Conservation (phyloP, 1,139 yeast species). For the Debaryomyces sp. region DNA sequence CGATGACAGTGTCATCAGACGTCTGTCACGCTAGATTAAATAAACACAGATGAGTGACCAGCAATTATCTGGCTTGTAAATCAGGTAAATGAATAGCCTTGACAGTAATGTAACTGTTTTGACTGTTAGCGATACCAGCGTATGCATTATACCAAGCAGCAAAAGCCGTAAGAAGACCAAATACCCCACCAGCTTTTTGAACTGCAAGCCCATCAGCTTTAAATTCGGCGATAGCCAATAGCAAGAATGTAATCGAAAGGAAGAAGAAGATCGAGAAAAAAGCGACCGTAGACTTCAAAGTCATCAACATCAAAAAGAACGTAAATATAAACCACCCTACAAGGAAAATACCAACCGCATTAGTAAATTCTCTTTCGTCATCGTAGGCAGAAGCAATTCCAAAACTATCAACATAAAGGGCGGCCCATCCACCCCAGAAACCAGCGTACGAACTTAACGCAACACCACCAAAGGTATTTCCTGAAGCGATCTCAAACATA, state of each 20-base stretch:
- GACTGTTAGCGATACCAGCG: slow-evolving; percentile 81
- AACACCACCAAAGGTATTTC: slow-evolving; percentile 90
- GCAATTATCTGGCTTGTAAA: slow-evolving; percentile 25
- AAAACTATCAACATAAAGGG: slow-evolving; percentile 71
- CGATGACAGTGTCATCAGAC: not conserved
- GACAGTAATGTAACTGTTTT: slow-evolving; percentile 66
- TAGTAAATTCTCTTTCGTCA: slow-evolving; percentile 28
- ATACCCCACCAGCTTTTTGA: slow-evolving; percentile 76
- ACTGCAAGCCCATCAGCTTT: slow-evolving; percentile 22
- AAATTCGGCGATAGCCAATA: slow-evolving; percentile 63
- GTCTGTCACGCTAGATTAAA: not conserved
- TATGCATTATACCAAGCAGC: slow-evolving; percentile 89
- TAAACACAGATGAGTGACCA: not conserved
- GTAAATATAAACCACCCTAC: slow-evolving; percentile 84
- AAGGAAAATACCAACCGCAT: slow-evolving; percentile 73
- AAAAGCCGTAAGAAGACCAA: slow-evolving; percentile 79
- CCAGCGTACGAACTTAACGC: slow-evolving; percentile 85
- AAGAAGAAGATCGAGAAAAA: slow-evolving; percentile 70
- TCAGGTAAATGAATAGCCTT: slow-evolving; percentile 52
- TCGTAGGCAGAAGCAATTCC: slow-evolving; percentile 66
- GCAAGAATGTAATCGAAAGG: slow-evolving; percentile 65
- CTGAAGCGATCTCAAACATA: slow-evolving; percentile 73
- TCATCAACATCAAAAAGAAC: slow-evolving; percentile 62
- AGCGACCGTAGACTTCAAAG: slow-evolving; percentile 79
- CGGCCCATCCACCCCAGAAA: slow-evolving; percentile 85